Evolutionary conservation across 306 rosid genomes (phyloP).

Genomic region (Pyrus pyrifolia): DNA sequence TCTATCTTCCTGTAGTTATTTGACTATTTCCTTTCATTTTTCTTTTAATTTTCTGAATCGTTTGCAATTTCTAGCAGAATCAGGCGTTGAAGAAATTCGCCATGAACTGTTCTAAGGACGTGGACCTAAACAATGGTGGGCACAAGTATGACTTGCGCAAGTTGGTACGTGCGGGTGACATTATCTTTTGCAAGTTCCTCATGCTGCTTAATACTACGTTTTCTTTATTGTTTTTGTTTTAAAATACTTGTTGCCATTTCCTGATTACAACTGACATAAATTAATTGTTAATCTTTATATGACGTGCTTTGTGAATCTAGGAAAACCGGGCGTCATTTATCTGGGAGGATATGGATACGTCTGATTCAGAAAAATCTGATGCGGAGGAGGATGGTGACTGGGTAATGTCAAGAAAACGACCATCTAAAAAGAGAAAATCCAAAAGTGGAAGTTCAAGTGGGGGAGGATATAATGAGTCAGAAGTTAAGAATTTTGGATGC

Average conservation of each 20-base stretch:
- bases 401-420: constrained; percentile 29
- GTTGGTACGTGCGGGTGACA: constrained; percentile 35
- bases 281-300: not conserved
- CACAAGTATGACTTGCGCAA: constrained; percentile 53
- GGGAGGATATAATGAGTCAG: constrained; percentile 24
- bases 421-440: constrained; percentile 29
- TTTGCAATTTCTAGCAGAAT: constrained; percentile 26
- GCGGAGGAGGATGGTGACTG: constrained; percentile 33
- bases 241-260: not conserved
- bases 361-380: constrained; percentile 54
- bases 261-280: not conserved
- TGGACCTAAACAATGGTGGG: constrained; percentile 23
- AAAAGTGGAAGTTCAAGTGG: constrained; percentile 24
- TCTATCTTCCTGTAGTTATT: not conserved
- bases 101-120: constrained; percentile 5
- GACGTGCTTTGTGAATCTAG: constrained; percentile 26
- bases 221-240: not conserved
- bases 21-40: not conserved
- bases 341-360: constrained; percentile 74
- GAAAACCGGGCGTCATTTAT: constrained; percentile 48
- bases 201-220: not conserved
- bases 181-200: not conserved
- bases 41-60: not conserved
- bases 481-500: constrained; percentile 18
- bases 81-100: constrained; percentile 34